phyloP scores from a whole-genome alignment of 805 yeast species.

The Sporopachydermia lactativora region DNA sequence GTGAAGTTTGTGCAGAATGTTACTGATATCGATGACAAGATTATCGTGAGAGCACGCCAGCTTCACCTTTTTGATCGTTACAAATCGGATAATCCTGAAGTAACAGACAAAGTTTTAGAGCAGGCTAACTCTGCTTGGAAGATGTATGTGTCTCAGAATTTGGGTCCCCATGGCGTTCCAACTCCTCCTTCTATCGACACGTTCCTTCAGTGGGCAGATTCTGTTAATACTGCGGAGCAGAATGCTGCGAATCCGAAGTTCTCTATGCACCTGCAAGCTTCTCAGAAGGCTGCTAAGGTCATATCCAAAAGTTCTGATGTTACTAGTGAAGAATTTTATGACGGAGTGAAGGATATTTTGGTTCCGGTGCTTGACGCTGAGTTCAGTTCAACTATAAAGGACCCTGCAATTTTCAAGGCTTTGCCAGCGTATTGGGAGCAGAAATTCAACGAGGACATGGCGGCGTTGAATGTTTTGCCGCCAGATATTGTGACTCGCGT shows the following conservation, averaged over 20 bases:
- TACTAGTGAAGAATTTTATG: slow-evolving; percentile 27
- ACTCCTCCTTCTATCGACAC: slow-evolving; percentile 16
- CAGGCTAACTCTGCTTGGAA: slow-evolving; percentile 31
- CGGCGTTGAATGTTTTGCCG: slow-evolving; percentile 65
- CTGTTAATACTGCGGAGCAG: slow-evolving; percentile 35
- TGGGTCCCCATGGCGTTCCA: slow-evolving; percentile 28
- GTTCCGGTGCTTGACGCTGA: slow-evolving; percentile 60
- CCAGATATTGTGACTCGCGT: slow-evolving; percentile 86
- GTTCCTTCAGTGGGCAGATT: slow-evolving; percentile 36
- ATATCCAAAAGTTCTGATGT: slow-evolving; percentile 21
- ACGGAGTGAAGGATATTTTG: slow-evolving; percentile 54
- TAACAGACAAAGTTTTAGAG: slow-evolving; percentile 22
- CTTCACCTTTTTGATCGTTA: slow-evolving; percentile 61
- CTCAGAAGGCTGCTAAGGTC: slow-evolving; percentile 14
- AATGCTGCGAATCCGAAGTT: slow-evolving; percentile 62
- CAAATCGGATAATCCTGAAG: slow-evolving; percentile 14
- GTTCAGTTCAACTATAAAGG: slow-evolving; percentile 64
- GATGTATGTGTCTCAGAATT: slow-evolving; percentile 37
- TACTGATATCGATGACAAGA: slow-evolving; percentile 97
- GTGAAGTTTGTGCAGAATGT: slow-evolving; percentile 88
- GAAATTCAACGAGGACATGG: slow-evolving; percentile 78
- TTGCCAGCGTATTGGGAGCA: slow-evolving; percentile 86
- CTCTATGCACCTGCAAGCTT: slow-evolving; percentile 69
- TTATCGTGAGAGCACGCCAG: slow-evolving; percentile 89
- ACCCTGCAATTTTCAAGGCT: slow-evolving; percentile 68